Conservation (phyloP, 2,329 filamentous ascomycete species). For the Aureobasidium mangrovei region DNA sequence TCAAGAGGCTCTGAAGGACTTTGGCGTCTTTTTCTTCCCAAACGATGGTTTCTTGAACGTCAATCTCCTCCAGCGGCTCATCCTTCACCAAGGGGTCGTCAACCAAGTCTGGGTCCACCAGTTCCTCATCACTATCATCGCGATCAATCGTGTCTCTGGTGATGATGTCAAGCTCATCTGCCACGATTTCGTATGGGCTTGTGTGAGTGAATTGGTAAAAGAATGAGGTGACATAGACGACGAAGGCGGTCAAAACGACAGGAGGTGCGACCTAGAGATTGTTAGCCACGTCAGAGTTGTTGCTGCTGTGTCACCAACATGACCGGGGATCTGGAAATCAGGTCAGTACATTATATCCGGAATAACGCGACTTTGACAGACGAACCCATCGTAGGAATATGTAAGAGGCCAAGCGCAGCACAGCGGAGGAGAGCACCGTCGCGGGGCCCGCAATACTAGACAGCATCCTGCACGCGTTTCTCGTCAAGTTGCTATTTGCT, state of each 20-base stretch:
- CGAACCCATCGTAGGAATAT: conserved; percentile 31
- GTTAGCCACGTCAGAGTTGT: conserved; percentile 18
- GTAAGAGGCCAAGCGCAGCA: conserved; percentile 23
- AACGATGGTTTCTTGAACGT: conserved; percentile 55
- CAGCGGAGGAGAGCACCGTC: conserved; percentile 22
- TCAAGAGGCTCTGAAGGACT: conserved; percentile 58
- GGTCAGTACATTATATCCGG: neutral
- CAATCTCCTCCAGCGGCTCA: conserved; percentile 37
- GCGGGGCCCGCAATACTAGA: conserved; percentile 6
- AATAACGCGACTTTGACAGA: conserved; percentile 15
- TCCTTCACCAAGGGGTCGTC: conserved; percentile 20
- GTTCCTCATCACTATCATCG: conserved; percentile 25
- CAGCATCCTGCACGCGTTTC: conserved; percentile 2
- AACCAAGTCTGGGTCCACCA: conserved; percentile 33
- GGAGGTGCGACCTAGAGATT: conserved; percentile 24
- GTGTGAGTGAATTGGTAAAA: conserved; percentile 25
- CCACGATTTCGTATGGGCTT: conserved; percentile 25
- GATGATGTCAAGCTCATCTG: conserved; percentile 29
- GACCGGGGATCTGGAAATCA: conserved; percentile 28
- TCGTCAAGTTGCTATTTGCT: neutral
- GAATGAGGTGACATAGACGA: conserved; percentile 38
- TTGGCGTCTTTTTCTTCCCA: conserved; percentile 49
- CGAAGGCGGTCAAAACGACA: conserved; percentile 30
- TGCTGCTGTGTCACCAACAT: conserved; percentile 21
- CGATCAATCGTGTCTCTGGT: conserved; percentile 32